A percentile compares a stretch with the other conserved stretches of the same genome.
Conservation (phyloP, 1,139 yeast genomes). For the Suhomyces atakaporum region DNA sequence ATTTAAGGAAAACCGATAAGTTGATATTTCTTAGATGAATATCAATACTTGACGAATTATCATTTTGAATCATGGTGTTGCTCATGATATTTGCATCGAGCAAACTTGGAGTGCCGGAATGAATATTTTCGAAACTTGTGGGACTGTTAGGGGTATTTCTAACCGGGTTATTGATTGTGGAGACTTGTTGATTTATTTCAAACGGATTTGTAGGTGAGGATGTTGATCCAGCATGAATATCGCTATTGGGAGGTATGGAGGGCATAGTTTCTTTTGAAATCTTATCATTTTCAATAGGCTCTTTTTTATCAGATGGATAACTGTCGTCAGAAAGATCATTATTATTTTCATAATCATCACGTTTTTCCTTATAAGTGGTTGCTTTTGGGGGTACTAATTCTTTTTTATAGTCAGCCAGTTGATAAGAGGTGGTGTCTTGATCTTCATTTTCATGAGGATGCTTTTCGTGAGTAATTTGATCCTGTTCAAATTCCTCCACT, state of each 20-base stretch:
- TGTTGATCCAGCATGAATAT: too few species aligned
- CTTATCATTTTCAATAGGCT: too few species aligned
- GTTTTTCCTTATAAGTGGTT: neutral
- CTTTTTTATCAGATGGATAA: too few species aligned
- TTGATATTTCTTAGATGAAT: constrained; percentile 12
- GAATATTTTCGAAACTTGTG: neutral
- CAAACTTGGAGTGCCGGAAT: neutral
- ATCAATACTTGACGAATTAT: constrained; percentile 8
- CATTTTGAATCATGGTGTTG: neutral
- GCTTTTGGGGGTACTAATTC: too few species aligned
- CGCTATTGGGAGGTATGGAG: too few species aligned
- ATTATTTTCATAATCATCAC: neutral
- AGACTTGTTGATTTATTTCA: neutral
- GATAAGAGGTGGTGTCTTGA: neutral
- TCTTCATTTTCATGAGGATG: neutral
- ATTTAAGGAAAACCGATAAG: constrained; percentile 6
- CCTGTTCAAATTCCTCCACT: constrained; percentile 4
- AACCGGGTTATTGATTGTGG: too few species aligned
- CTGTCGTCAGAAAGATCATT: too few species aligned
- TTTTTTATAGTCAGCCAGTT: neutral
- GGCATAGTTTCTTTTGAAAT: too few species aligned
- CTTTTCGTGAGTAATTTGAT: neutral
- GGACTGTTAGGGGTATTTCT: too few species aligned
- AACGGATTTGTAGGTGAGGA: neutral
- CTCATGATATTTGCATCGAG: neutral